Conservation (phyloP, 805 yeast genomes). For the Pichia thaimueangensis region DNA sequence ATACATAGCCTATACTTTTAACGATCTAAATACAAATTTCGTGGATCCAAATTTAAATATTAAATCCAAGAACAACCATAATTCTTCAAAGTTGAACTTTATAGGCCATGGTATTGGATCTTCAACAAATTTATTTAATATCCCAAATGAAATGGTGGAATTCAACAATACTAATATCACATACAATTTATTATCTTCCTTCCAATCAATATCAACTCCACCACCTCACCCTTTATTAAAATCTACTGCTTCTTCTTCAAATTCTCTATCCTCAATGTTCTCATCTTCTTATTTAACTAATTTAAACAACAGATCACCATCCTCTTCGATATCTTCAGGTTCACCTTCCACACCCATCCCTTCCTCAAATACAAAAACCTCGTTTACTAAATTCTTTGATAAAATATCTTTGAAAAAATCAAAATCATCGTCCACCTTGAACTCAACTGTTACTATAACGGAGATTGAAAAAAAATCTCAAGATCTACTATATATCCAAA, state of each 20-base stretch:
- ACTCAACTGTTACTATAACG: background rate
- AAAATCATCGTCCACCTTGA: background rate
- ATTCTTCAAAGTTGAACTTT: background rate
- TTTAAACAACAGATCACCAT: background rate
- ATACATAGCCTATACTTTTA: conserved; percentile 19
- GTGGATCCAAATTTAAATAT: conserved; percentile 26
- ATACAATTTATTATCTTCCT: background rate
- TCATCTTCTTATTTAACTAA: too few relatives aligned
- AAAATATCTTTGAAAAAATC: conserved; percentile 1
- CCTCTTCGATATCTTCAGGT: background rate
- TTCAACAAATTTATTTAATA: conserved; percentile 2
- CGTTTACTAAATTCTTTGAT: conserved; percentile 8
- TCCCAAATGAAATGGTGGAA: background rate
- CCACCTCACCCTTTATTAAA: conserved; percentile 1
- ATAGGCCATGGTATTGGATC: conserved; percentile 10
- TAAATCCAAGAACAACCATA: conserved; percentile 18
- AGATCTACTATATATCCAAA: conserved; percentile 4
- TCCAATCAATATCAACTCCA: background rate
- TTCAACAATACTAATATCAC: background rate
- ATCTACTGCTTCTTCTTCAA: background rate
- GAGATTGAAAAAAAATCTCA: conserved; percentile 5
- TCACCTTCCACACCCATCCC: conserved; percentile 1
- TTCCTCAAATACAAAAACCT: background rate
- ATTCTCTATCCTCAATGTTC: conserved; percentile 3
- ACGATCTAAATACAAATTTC: conserved; percentile 19